Conservation (phyloP, 2,329 filamentous ascomycete genomes). For the Eurotiales sp. region DNA sequence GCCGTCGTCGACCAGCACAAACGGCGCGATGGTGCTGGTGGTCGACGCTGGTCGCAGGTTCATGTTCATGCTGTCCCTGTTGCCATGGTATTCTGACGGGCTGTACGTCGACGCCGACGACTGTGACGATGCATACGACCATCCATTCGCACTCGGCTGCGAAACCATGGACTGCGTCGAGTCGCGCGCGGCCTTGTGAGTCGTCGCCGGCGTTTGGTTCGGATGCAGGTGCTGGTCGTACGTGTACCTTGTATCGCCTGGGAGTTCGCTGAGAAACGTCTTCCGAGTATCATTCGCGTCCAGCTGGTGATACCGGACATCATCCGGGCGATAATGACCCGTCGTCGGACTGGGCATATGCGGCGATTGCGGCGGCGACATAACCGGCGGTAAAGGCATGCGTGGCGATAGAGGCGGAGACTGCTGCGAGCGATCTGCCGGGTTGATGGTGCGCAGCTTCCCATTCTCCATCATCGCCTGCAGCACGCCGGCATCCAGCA, state of each 20-base stretch:
- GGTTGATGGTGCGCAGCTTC: conserved; percentile 12
- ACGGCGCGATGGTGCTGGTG: background rate
- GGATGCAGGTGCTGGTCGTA: conserved; percentile 5
- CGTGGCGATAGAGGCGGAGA: too few relatives aligned
- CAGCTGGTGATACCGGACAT: conserved; percentile 1
- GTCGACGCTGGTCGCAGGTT: conserved; percentile 2
- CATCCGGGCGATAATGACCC: background rate
- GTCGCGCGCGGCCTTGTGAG: conserved; percentile 1
- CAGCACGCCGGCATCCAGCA: conserved; percentile 23
- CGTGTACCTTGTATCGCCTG: conserved; percentile 9
- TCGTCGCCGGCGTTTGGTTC: background rate
- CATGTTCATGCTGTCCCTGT: too few relatives aligned
- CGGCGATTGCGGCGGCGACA: conserved; percentile 1
- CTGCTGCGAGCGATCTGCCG: conserved; percentile 14
- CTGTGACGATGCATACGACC: conserved; percentile 3
- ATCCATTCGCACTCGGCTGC: conserved; percentile 1
- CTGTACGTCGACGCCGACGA: background rate
- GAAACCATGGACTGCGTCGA: conserved; percentile 13
- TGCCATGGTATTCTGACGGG: too few relatives aligned
- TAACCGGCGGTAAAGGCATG: background rate
- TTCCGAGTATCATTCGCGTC: background rate
- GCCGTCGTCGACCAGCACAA: background rate
- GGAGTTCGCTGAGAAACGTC: conserved; percentile 10
- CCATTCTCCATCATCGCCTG: conserved; percentile 15
- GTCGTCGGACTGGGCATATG: background rate